Base-by-base conservation (phyloP, 2,329 filamentous ascomycete genomes). In the Venturia nashicola region DNA sequence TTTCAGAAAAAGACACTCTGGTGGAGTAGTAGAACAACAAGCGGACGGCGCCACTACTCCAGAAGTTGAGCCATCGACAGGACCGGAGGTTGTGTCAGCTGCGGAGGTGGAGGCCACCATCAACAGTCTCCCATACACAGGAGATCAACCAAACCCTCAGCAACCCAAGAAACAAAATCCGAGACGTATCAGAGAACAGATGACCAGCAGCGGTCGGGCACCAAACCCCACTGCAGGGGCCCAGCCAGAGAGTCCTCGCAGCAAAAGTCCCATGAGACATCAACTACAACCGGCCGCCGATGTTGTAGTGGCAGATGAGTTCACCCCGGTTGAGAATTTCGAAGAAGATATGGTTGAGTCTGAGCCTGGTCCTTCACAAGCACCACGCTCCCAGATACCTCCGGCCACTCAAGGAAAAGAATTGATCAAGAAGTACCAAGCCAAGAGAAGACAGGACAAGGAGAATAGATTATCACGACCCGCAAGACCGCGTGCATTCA, bases 401-500 rank as follows among this genome's bases (percentile, higher is more conserved):
- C 3, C 7, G 14, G 51, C 14, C 16, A n/a, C 32, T 5, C 27
- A 57, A 36, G 27, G 7, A 32, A 57, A 36, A n/a, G 16, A 16
- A 42, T 5, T 42, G 40, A 12, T 48, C 20, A n/a, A 54, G 32
- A 36, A 18, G 20, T 51, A 46, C 36, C 59, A 71, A 64, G 64
- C 61, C n/a, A 61, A 57, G 11, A 40, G 54, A 46, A 34, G 34
- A 44, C 61, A 60, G 54, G 62, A 71, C 42, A 73, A 76, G 64
- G 74, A 75, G 63, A 76, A 77, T 51, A 71, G 68, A 11, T 68
- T 67, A 34, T 27, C 65, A 8, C 66, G 54, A 20, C 27, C 27
- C 36, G 54, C 48, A 11, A 65, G 63, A 40, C 66, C 64, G 44
- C 62, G 40, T 14, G 69, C 71, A 6, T 72, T 79, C 48, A 73